Evolutionary conservation across 108 stramenopile species (phyloP), one percentile per base, ranked within the genome.

Genomic region (Conticribra weissflogii): DNA sequence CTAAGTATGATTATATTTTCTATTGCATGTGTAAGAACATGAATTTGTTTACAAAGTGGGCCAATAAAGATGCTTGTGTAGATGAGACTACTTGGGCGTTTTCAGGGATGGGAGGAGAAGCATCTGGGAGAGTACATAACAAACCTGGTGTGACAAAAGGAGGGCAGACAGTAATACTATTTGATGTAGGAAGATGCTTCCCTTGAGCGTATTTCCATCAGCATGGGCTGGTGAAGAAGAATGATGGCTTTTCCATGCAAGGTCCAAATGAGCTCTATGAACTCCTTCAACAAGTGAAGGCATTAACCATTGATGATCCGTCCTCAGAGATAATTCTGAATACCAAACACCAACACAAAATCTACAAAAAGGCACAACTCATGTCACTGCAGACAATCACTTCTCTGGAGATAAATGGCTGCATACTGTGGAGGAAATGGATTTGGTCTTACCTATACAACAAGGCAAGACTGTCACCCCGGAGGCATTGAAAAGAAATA

Each of bases 81-180:
- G 69, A 71, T 21, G 69, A 71, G 19, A 60, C 59, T 8, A 71
- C 62, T 21, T 71, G 60, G 62, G 70, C 49, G 16, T 54, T 54
- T 18, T 5, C 21, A 17, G 70, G 70, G 4, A 62, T 27, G 16
- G 44, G 34, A 1, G 70, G 70, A 0, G 70, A 71, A 8, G 60
- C 45, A 3, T 32, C 25, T 19, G 36, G 62, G 23, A 45, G 36
- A 28, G 59, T 54, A 22, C 33, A 25, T 59, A 41, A 36, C 59
- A 57, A 54, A 21, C 52, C 57, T n/a, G 17, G 22, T 25, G 41
- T 18, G 3, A 18, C 22, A 2, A 49, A 1, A 48, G 62, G 70
- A 31, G 70, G 70, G 2, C 70, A 71, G 52, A 62, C 27, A 3
- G 44, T 60, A 3, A 62, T 71, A 18, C 2, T 71, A 53, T 44